Base-by-base conservation (phyloP, 192 early-diverging fungal species). In the Rhizophlyctis rosea region DNA sequence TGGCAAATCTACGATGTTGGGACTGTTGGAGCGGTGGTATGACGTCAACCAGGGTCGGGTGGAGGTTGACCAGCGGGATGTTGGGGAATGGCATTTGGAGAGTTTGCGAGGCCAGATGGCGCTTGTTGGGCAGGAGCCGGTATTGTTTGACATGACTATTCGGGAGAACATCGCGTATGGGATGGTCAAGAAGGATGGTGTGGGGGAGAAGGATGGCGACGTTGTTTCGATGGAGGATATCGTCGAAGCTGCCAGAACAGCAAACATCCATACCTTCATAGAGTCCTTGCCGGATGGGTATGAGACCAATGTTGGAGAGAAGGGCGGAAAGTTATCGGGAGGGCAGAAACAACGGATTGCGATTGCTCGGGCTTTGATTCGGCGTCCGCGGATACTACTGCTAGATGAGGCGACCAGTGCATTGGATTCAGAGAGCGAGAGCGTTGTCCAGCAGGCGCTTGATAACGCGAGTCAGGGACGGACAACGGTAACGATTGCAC, bases 51-150 rank as follows among this genome's bases (percentile, higher is more conserved):
- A 64, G 4, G 94, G 94, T 16, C 33, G 34, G n/a, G 82, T 86
- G 30, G 53, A 33, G 3, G 62, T 92, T 34, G 87, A 92, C 47
- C 65, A 68, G 34, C 72, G 76, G 11, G 72, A 87, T 54, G 83
- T 93, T 25, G 65, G 75, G 13, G 68, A 85, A 50, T 91, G 87
- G 81, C 81, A 88, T 36, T 32, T 92, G 7, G 57, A 59, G 14
- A 81, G 86, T 47, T 76, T 96, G 25, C 85, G 95, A 51, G 47
- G 64, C 31, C 83, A 86, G 59, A 77, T 94, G 83, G 88, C 91
- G 4, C 74, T 98, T 7, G 95, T 98, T 11, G 88, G 89, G 25
- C 95, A 98, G 68, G 95, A 98, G 75, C 95, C 95, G 3, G 81
- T 91, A 24, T 70, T 98, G 21, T 95, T 98, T 62, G 90, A 94